These are phyloP conservation scores for Ophiocordyceps unilateralis DNA, from an alignment of 2,329 filamentous ascomycete genomes.

Conservation along the genomic window DNA sequence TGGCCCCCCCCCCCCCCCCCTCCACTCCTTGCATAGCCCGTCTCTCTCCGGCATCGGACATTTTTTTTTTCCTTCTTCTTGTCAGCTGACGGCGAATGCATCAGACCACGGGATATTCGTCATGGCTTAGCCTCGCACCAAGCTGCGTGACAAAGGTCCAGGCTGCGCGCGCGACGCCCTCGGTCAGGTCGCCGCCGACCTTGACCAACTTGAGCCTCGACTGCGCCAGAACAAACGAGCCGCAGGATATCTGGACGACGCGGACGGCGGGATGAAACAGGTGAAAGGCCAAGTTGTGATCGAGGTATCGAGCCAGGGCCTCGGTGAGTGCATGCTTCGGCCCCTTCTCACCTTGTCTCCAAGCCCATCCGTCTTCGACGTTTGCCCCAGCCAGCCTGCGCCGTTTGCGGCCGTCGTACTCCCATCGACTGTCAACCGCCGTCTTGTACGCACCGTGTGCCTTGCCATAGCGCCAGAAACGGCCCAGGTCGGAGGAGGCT, in stretches of 20 bases:
- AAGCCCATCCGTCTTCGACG: slow-evolving; percentile 35
- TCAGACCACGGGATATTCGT: slow-evolving; percentile 4
- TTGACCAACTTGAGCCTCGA: slow-evolving; percentile 29
- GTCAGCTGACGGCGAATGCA: too few species aligned
- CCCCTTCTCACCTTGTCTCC: slow-evolving; percentile 16
- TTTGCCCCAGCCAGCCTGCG: slow-evolving; percentile 28
- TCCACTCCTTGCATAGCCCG: neutral
- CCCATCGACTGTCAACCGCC: slow-evolving; percentile 9
- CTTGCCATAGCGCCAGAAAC: slow-evolving; percentile 26
- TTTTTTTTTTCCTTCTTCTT: too few species aligned
- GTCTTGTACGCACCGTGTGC: slow-evolving; percentile 1
- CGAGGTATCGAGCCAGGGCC: slow-evolving; percentile 30
- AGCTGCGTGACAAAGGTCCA: slow-evolving; percentile 21
- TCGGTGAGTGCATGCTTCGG: slow-evolving; percentile 25
- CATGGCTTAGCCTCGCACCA: slow-evolving; percentile 15
- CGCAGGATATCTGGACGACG: slow-evolving; percentile 35
- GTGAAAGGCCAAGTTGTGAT: slow-evolving; percentile 35
- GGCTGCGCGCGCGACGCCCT: slow-evolving; percentile 15
- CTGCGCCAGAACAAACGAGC: slow-evolving; percentile 36
- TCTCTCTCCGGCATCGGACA: too few species aligned
- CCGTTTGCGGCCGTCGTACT: slow-evolving; percentile 18
- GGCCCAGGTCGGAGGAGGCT: slow-evolving; percentile 26
- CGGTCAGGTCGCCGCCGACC: slow-evolving; percentile 12
- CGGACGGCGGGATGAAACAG: slow-evolving; percentile 37
- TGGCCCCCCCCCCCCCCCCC: too few species aligned